Conservation (phyloP, 1,139 yeast genomes). For the Debaryomyces psychrophilus region DNA sequence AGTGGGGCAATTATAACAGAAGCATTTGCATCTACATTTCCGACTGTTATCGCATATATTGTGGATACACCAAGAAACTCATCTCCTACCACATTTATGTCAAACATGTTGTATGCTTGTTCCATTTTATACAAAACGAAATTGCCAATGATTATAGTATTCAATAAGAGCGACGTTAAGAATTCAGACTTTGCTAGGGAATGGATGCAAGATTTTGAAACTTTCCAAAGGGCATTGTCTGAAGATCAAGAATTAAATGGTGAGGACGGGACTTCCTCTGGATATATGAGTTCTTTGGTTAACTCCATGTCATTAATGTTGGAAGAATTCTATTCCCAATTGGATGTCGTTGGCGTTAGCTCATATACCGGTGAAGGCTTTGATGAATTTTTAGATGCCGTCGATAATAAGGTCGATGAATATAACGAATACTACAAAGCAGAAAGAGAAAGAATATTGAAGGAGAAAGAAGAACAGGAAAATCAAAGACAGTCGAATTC, state of each 20-base stretch:
- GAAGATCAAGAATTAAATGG: conserved; percentile 65
- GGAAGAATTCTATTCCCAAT: conserved; percentile 92
- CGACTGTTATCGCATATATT: conserved; percentile 92
- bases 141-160: conserved; percentile 94
- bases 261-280: conserved; percentile 75
- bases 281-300: conserved; percentile 92
- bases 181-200: conserved; percentile 87
- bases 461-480: conserved; percentile 77
- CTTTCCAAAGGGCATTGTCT: conserved; percentile 78
- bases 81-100: conserved; percentile 95
- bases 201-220: conserved; percentile 98
- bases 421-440: conserved; percentile 80
- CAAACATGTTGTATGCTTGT: conserved; percentile 98
- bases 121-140: conserved; percentile 95
- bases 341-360: conserved; percentile 90
- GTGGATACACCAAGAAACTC: conserved; percentile 96
- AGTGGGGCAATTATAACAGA: conserved; percentile 96
- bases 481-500: conserved; percentile 72
- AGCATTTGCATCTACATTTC: conserved; percentile 93
- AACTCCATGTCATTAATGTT: conserved; percentile 95
- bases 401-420: conserved; percentile 86
- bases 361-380: conserved; percentile 93
- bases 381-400: conserved; percentile 82
- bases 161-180: conserved; percentile 90
- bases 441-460: conserved; percentile 81